phyloP scores from a whole-genome alignment of 2,329 filamentous ascomycete species.

The Aspergillus arachidicola region DNA sequence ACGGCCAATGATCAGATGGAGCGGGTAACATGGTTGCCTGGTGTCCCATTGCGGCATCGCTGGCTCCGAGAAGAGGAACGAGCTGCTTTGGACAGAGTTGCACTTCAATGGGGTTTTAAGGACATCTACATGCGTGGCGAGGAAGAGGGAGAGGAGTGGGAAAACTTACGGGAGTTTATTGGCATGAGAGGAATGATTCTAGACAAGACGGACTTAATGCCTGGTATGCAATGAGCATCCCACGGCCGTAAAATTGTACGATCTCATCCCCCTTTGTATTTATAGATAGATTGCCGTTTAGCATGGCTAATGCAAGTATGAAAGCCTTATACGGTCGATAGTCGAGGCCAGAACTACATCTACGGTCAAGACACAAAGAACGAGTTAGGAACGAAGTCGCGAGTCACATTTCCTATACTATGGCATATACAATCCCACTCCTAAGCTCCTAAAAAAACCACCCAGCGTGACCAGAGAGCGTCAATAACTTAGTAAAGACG shows the following conservation, averaged over 20 bases:
- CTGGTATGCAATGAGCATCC: slow-evolving; percentile 74
- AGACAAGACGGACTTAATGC: slow-evolving; percentile 86
- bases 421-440: slow-evolving; percentile 32
- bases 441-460: slow-evolving; percentile 23
- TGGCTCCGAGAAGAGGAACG: slow-evolving; percentile 92
- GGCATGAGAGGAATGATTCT: slow-evolving; percentile 84
- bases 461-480: slow-evolving; percentile 31
- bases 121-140: slow-evolving; percentile 79
- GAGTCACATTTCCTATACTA: slow-evolving; percentile 38
- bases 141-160: slow-evolving; percentile 90
- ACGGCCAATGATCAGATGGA: slow-evolving; percentile 95
- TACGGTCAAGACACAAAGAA: neutral
- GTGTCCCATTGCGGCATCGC: slow-evolving; percentile 75
- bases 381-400: slow-evolving; percentile 31
- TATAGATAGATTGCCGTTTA: neutral
- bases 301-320: neutral
- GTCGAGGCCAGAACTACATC: neutral
- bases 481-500: slow-evolving; percentile 79
- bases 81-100: slow-evolving; percentile 81
- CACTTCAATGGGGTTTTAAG: slow-evolving; percentile 88
- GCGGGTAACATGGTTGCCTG: slow-evolving; percentile 85
- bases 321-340: neutral
- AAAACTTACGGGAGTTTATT: slow-evolving; percentile 79
- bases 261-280: neutral
- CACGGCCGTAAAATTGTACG: neutral